phyloP scores from a whole-genome alignment of 1,284 basidiomycete species.

The Ceraceosorus guamensis region DNA sequence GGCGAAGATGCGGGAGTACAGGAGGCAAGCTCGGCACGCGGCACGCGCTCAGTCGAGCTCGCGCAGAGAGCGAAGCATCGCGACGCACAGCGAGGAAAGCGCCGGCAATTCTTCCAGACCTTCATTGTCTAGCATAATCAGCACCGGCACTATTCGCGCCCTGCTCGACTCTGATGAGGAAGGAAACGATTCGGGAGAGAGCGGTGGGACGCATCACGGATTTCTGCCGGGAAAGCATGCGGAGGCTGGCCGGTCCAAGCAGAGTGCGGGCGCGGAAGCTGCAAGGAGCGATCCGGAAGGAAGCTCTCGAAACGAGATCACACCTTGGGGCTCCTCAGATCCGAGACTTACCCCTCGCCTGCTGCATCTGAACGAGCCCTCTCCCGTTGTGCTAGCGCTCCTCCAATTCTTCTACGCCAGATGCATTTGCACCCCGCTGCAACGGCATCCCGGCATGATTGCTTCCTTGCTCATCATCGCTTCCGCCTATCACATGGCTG shows the following conservation, averaged over 20 bases:
- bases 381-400: slow-evolving; percentile 76
- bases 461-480: slow-evolving; percentile 77
- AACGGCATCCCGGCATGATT: slow-evolving; percentile 79
- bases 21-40: slow-evolving; percentile 20
- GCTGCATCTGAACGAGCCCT: slow-evolving; percentile 76
- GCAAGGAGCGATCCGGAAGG: too few relatives aligned
- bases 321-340: slow-evolving; percentile 41
- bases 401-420: slow-evolving; percentile 87
- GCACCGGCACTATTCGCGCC: background rate
- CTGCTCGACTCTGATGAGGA: slow-evolving; percentile 14
- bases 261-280: too few relatives aligned
- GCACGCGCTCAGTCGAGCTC: slow-evolving; percentile 14
- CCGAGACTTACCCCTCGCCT: slow-evolving; percentile 69
- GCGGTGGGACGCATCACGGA: slow-evolving; percentile 7
- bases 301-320: too few relatives aligned
- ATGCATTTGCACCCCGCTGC: slow-evolving; percentile 75
- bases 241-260: background rate
- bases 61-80: background rate
- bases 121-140: too few relatives aligned
- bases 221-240: background rate
- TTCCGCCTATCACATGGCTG: slow-evolving; percentile 69
- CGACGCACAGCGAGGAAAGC: background rate
- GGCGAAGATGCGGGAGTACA: slow-evolving; percentile 53
- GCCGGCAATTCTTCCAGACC: background rate
- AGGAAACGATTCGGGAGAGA: slow-evolving; percentile 13